Conservation (phyloP, 2,329 filamentous ascomycete species). For the Fusarium multiceps region DNA sequence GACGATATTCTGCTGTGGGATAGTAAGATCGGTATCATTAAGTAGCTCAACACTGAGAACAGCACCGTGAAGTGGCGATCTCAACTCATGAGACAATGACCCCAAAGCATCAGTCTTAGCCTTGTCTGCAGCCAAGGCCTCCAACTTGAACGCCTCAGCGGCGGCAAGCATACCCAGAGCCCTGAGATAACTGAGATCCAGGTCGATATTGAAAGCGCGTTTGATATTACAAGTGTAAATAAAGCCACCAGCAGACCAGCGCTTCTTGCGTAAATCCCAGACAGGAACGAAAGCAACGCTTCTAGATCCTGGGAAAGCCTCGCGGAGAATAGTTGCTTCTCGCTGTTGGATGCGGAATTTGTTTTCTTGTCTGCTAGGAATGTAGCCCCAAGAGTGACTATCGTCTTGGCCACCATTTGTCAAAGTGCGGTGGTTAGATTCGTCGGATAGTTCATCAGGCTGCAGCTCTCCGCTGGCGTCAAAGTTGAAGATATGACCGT, state of each 20-base stretch:
- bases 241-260: constrained; percentile 63
- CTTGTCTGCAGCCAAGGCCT: constrained; percentile 53
- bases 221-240: constrained; percentile 59
- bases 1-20: constrained; percentile 59
- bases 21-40: constrained; percentile 61
- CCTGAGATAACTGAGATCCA: constrained; percentile 63
- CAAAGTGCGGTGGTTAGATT: constrained; percentile 4
- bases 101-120: constrained; percentile 69
- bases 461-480: constrained; percentile 53
- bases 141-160: constrained; percentile 63
- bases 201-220: constrained; percentile 57
- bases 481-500: constrained; percentile 60
- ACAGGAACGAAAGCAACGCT: constrained; percentile 61
- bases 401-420: not conserved
- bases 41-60: constrained; percentile 65
- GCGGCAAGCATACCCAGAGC: constrained; percentile 67
- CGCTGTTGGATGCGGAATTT: constrained; percentile 21
- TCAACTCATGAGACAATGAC: constrained; percentile 70
- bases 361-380: not conserved
- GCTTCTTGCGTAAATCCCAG: constrained; percentile 58
- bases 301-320: constrained; percentile 56
- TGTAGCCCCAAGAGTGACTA: not conserved
- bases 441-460: constrained; percentile 46
- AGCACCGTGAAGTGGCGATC: constrained; percentile 70
- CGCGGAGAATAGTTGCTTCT: constrained; percentile 45